These are phyloP conservation scores for Pisolithus marmoratus DNA, from an alignment of 768 basidiomycete species.

Conservation along the genomic window DNA sequence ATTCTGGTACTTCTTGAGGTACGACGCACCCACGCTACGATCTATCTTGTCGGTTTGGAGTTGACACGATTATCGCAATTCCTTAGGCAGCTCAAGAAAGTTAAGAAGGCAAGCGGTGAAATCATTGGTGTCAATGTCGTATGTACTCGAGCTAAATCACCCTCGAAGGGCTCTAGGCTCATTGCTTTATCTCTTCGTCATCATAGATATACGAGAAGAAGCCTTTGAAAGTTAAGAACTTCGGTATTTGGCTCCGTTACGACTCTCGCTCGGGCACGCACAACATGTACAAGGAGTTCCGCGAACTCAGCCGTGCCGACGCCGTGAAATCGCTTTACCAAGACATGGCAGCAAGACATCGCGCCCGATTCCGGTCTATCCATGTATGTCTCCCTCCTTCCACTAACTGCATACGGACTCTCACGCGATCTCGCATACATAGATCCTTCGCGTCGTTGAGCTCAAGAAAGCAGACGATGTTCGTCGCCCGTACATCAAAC, in stretches of 20 bases:
- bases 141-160: slow-evolving; percentile 62
- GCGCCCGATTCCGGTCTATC: slow-evolving; percentile 98
- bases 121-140: slow-evolving; percentile 98
- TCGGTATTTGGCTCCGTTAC: slow-evolving; percentile 99
- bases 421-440: slow-evolving; percentile 26
- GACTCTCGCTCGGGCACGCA: slow-evolving; percentile 99
- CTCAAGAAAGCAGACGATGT: slow-evolving; percentile 87
- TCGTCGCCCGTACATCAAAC: slow-evolving; percentile 97
- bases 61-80: background rate
- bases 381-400: slow-evolving; percentile 53
- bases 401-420: background rate
- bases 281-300: slow-evolving; percentile 99
- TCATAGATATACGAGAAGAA: slow-evolving; percentile 95
- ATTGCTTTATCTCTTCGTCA: slow-evolving; percentile 41
- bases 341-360: slow-evolving; percentile 99
- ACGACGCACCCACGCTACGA: slow-evolving; percentile 16
- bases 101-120: slow-evolving; percentile 99
- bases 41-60: background rate
- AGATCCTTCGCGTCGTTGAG: slow-evolving; percentile 98
- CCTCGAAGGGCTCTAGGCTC: slow-evolving; percentile 86
- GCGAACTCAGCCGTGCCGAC: slow-evolving; percentile 89
- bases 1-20: slow-evolving; percentile 99
- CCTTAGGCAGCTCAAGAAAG: slow-evolving; percentile 89
- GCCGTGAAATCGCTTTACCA: slow-evolving; percentile 97
- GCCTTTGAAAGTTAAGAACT: slow-evolving; percentile 99